Evolutionary conservation across 2,329 filamentous ascomycete species (phyloP), one percentile per base, ranked within the genome.

Genomic region (Sclerotinia nivalis): DNA sequence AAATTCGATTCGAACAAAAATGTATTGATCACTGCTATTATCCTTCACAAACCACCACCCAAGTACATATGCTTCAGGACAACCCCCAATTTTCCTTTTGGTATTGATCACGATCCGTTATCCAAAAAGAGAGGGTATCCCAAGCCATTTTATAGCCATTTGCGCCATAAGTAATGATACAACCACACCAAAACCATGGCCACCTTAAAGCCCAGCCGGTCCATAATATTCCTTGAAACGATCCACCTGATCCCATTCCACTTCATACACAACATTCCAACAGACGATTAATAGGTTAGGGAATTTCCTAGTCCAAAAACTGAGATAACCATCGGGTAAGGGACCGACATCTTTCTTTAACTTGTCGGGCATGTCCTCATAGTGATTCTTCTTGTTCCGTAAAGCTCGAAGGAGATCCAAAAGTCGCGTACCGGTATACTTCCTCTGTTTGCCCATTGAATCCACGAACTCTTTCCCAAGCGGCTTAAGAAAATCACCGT

Each of bases 341-440:
- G 84, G 81, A 7, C 89, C 89, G 31, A 93, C 89, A 75, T 86
- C 84, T 64, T 84, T 83, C 80, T 90, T 95, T 72, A 97, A 86
- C 62, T 88, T 82, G 20, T 94, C 91, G 9, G 92, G 87, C 92
- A 99, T 95, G 79, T 99, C 96, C 77, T 97, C 94, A 79, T 97
- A 99, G 78, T 99, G 96, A 73, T 98, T 97, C 76, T 92, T 92
- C 86, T 99, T 99, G 81, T 99, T 99, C 34, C 96, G 86, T 69
- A 99, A 83, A 1, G 95, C 96, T 1, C 96, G 87, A 28, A 99
- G 82, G 31, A 99, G 84, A 80, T 99, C 96, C 68, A 99, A 82
- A 78, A 99, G 87, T 60, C 89, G 87, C 1, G 88, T 86, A 0
- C 94, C 94, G 0, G 91, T 96, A 81, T 99, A 99, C 81, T 97